phyloP scores from a whole-genome alignment of 352 stramenopile genomes.

The Globisporangium barbulae region DNA sequence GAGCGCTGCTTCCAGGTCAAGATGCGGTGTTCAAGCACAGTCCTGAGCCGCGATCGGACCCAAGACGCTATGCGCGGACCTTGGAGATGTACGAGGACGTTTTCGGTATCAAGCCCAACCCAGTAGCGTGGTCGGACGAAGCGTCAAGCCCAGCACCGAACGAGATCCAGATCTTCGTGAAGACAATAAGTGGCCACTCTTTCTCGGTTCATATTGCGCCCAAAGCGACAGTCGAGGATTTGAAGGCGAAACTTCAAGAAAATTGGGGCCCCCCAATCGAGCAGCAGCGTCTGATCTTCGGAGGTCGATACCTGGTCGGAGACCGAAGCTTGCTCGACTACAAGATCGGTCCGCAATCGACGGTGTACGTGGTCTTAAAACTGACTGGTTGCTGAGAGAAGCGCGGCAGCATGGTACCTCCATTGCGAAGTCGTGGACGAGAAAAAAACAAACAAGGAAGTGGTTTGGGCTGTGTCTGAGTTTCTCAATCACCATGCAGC shows the following conservation, averaged over 20 bases:
- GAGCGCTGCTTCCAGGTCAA: neutral
- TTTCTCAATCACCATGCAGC: too few relatives aligned
- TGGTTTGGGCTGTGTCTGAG: too few relatives aligned
- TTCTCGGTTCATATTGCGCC: neutral
- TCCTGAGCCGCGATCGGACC: neutral
- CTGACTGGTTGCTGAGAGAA: neutral
- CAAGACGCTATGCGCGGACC: neutral
- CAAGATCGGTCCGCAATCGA: neutral
- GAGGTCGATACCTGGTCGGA: neutral
- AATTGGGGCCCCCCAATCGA: neutral
- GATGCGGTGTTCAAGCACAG: constrained; percentile 8
- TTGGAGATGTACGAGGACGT: neutral
- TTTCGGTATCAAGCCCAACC: neutral
- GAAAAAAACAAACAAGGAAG: too few relatives aligned
- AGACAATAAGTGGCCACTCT: too few relatives aligned
- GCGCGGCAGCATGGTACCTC: too few relatives aligned
- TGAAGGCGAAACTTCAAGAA: neutral
- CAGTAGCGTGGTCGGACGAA: neutral
- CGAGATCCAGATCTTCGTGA: neutral
- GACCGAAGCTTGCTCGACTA: neutral
- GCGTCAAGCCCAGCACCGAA: neutral
- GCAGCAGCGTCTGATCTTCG: neutral
- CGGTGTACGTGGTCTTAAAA: neutral
- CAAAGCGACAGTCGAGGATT: neutral
- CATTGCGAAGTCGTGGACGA: too few relatives aligned